Percentiles rank a stretch among this genome's conserved stretches.
phyloP scores from a whole-genome alignment of 306 rosid genomes.

The Citrullus amarus region DNA sequence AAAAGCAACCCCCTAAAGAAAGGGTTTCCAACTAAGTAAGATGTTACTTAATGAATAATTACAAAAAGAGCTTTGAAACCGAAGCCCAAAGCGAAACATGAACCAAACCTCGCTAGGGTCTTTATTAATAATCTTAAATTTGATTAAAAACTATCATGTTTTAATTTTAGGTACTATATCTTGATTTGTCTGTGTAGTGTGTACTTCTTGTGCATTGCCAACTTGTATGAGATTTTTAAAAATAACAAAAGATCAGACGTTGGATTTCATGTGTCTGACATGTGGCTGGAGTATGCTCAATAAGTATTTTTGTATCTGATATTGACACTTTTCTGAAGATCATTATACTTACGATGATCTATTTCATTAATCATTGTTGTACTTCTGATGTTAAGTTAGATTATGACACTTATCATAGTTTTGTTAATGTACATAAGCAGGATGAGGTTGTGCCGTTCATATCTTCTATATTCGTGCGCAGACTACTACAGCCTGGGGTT shows the following conservation, averaged over 20 bases:
- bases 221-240: neutral
- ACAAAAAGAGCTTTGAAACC: no score
- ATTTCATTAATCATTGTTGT: neutral
- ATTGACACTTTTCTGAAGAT: neutral
- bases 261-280: neutral
- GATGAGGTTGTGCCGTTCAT: slow-evolving; percentile 54
- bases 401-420: slow-evolving; percentile 13
- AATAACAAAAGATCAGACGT: neutral
- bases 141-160: neutral
- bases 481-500: slow-evolving; percentile 85
- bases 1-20: no score
- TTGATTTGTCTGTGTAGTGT: neutral
- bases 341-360: neutral
- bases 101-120: no score
- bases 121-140: neutral
- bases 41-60: no score
- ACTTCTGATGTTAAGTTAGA: no score
- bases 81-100: no score
- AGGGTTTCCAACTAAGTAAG: no score
- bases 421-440: slow-evolving; percentile 28
- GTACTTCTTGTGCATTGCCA: neutral
- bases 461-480: slow-evolving; percentile 67
- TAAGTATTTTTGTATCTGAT: neutral
- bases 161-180: neutral
- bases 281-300: neutral